Evolutionary conservation across 2,329 filamentous ascomycete species (phyloP).

Genomic region (Apiospora kogelbergensis): DNA sequence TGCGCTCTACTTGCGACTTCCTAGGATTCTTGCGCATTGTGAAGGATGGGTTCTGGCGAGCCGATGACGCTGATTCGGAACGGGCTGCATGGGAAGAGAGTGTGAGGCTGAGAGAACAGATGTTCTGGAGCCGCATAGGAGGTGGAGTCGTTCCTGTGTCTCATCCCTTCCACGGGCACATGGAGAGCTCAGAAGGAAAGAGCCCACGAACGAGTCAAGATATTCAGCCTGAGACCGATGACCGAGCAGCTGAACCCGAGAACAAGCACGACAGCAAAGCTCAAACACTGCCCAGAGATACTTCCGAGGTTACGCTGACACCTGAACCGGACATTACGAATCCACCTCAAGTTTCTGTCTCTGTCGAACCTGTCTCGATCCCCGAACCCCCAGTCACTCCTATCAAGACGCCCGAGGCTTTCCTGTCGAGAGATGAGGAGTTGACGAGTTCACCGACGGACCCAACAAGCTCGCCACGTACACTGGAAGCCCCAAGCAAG

Average conservation of each 20-base stretch:
- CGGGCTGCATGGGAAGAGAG: conserved; percentile 94
- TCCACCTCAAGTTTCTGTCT: not conserved
- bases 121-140: conserved; percentile 95
- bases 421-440: conserved; percentile 7
- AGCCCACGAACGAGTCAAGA: conserved; percentile 38
- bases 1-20: conserved; percentile 89
- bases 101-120: conserved; percentile 82
- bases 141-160: conserved; percentile 79
- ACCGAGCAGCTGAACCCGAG: not conserved
- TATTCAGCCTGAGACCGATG: not conserved
- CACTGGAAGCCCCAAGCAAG: not conserved
- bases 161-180: conserved; percentile 24
- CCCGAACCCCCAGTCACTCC: not conserved
- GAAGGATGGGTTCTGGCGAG: conserved; percentile 88
- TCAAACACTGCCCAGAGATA: not conserved
- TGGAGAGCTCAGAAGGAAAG: conserved; percentile 28
- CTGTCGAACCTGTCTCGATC: not conserved
- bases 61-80: conserved; percentile 80
- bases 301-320: conserved; percentile 4
- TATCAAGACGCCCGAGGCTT: not conserved
- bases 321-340: not conserved
- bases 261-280: not conserved
- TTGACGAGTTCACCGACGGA: not conserved
- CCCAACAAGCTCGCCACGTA: too few species aligned
- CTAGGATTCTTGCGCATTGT: conserved; percentile 88